Evolutionary conservation across 345 rosid species (phyloP).

Genomic region (Rhodomyrtus tomentosa): DNA sequence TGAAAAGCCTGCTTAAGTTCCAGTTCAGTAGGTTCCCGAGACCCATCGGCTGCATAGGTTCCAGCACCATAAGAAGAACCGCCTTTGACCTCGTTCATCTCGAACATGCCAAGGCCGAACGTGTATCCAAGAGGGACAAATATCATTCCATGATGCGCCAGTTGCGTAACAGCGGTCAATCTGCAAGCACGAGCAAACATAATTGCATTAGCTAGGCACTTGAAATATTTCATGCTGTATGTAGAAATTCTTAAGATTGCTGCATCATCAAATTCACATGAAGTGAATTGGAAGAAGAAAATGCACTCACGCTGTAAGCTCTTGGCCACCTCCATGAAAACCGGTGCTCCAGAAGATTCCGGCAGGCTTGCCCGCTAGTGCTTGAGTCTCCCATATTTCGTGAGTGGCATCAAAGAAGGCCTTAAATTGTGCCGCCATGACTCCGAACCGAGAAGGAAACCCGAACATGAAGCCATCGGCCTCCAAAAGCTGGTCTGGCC

Average conservation of each 20-base stretch:
- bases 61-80: constrained; percentile 94
- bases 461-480: constrained; percentile 96
- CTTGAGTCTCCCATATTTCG: constrained; percentile 61
- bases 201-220: not conserved
- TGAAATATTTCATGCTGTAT: not conserved
- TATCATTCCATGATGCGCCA: constrained; percentile 88
- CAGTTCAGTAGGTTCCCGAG: constrained; percentile 65
- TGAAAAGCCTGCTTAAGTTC: constrained; percentile 76
- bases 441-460: constrained; percentile 89
- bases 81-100: constrained; percentile 84
- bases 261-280: not conserved
- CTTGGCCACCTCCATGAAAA: constrained; percentile 94
- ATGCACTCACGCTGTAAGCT: constrained; percentile 80
- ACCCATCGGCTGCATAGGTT: constrained; percentile 83
- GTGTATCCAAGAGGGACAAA: constrained; percentile 90
- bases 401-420: constrained; percentile 83
- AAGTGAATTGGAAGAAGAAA: not conserved
- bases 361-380: constrained; percentile 93
- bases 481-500: constrained; percentile 60
- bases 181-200: constrained; percentile 18
- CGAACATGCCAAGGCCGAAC: constrained; percentile 74
- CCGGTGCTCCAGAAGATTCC: constrained; percentile 99
- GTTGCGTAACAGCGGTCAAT: constrained; percentile 71
- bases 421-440: constrained; percentile 87
- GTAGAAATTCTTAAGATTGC: not conserved